phyloP scores from a whole-genome alignment of 164 flowering plant species.

The Vitis rupestris region DNA sequence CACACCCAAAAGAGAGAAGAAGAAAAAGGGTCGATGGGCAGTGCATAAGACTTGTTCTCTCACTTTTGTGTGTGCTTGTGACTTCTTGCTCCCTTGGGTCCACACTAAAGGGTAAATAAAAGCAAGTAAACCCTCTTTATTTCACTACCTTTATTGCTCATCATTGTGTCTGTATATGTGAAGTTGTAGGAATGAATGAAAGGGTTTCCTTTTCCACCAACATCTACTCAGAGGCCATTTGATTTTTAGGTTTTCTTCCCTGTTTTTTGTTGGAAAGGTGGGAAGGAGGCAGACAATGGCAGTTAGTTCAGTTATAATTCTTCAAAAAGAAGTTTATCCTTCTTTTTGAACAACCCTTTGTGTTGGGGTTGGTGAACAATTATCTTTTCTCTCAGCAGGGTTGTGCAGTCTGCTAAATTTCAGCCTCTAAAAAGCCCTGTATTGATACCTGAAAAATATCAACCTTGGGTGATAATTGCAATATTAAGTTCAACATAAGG shows the following conservation, averaged over 20 bases:
- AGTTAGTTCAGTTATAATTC: constrained; percentile 11
- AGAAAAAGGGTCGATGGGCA: too few relatives aligned
- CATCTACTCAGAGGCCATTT: constrained; percentile 1
- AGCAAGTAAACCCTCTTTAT: constrained; percentile 2
- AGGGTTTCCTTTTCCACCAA: not conserved
- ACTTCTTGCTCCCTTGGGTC: constrained; percentile 21
- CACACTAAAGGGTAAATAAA: constrained; percentile 16
- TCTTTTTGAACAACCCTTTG: too few relatives aligned
- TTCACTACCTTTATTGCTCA: constrained; percentile 1
- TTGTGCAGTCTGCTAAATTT: not conserved
- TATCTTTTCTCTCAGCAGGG: not conserved
- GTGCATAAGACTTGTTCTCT: not conserved
- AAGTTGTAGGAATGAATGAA: not conserved
- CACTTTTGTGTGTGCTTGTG: constrained; percentile 4
- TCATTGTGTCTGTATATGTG: constrained; percentile 3
- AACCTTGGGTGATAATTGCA: not conserved
- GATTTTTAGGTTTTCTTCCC: not conserved
- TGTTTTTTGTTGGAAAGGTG: not conserved
- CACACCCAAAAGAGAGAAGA: too few relatives aligned
- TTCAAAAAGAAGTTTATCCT: too few relatives aligned
- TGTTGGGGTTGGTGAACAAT: not conserved
- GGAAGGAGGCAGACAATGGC: not conserved
- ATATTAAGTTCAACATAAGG: too few relatives aligned
- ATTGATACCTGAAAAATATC: not conserved
- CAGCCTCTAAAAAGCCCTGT: too few relatives aligned